Evolutionary conservation across 108 stramenopile species (phyloP).

Genomic region (Thalassiosira profunda): DNA sequence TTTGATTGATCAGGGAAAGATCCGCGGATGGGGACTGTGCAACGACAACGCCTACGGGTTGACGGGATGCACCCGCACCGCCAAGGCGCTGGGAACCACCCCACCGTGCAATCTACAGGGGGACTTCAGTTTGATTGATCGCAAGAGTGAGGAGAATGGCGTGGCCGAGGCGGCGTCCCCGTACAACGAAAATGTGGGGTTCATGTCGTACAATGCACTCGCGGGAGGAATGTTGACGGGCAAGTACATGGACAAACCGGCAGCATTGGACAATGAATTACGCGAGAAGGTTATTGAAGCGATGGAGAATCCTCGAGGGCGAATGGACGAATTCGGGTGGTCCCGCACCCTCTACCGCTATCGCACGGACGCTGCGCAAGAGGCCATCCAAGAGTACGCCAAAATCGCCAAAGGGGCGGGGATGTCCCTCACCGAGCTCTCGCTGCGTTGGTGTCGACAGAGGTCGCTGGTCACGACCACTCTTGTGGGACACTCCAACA

Average conservation of each 20-base stretch:
- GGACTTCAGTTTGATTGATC: constrained; percentile 85
- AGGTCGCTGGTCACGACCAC: constrained; percentile 82
- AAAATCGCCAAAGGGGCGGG: constrained; percentile 74
- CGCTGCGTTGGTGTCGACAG: constrained; percentile 83
- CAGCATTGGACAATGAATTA: constrained; percentile 73
- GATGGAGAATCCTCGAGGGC: constrained; percentile 73
- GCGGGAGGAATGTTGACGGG: constrained; percentile 94
- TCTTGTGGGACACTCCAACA: constrained; percentile 85
- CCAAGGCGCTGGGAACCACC: constrained; percentile 78
- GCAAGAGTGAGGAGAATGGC: constrained; percentile 90
- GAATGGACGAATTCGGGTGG: constrained; percentile 91
- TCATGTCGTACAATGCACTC: constrained; percentile 91
- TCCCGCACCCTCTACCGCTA: constrained; percentile 87
- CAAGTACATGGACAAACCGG: constrained; percentile 80
- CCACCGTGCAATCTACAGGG: constrained; percentile 88
- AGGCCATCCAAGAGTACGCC: constrained; percentile 78
- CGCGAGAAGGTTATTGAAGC: constrained; percentile 46
- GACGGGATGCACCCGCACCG: constrained; percentile 81
- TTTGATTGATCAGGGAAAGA: constrained; percentile 84
- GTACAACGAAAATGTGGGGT: constrained; percentile 90
- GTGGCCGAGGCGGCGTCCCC: constrained; percentile 91
- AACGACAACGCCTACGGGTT: constrained; percentile 94
- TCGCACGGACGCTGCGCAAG: constrained; percentile 76
- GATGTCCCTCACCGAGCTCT: constrained; percentile 84
- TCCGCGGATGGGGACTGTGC: constrained; percentile 91